These are phyloP conservation scores for Oidiodendron maius DNA, from an alignment of 495 filamentous ascomycete genomes.

Conservation along the genomic window DNA sequence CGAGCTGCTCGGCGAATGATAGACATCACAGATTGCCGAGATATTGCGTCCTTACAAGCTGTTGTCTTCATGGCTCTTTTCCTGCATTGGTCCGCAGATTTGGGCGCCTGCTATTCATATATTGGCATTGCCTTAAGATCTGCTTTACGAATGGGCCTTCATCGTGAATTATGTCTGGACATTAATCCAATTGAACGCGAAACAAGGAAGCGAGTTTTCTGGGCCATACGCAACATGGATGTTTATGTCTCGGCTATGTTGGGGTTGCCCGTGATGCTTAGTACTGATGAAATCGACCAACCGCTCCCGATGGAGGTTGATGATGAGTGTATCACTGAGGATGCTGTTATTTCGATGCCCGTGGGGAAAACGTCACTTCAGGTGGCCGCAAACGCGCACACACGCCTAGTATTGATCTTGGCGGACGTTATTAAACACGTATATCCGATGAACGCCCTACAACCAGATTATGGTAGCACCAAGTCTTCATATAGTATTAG, in stretches of 20 bases:
- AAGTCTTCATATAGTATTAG: slow-evolving; percentile 69
- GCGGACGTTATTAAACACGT: slow-evolving; percentile 83
- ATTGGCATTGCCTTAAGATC: slow-evolving; percentile 86
- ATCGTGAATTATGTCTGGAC: slow-evolving; percentile 65
- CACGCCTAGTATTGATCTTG: slow-evolving; percentile 67
- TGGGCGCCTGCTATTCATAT: slow-evolving; percentile 91
- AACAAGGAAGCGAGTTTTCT: slow-evolving; percentile 79
- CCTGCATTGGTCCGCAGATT: slow-evolving; percentile 84
- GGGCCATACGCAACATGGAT: slow-evolving; percentile 88
- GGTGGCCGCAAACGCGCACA: slow-evolving; percentile 81
- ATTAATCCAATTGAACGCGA: slow-evolving; percentile 84
- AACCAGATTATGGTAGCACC: slow-evolving; percentile 32
- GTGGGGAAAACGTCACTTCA: slow-evolving; percentile 69
- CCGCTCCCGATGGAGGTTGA: slow-evolving; percentile 80
- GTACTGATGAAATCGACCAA: slow-evolving; percentile 88
- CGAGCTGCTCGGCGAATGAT: slow-evolving; percentile 65
- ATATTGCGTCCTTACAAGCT: slow-evolving; percentile 80
- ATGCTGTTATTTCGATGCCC: slow-evolving; percentile 68
- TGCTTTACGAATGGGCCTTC: slow-evolving; percentile 78
- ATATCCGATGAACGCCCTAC: slow-evolving; percentile 76
- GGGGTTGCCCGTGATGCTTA: slow-evolving; percentile 78
- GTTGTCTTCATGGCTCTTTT: slow-evolving; percentile 92
- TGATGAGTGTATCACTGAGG: slow-evolving; percentile 81
- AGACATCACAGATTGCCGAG: slow-evolving; percentile 88
- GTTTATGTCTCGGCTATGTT: slow-evolving; percentile 86